Percentiles rank a stretch among this genome's conserved stretches.
phyloP scores from a whole-genome alignment of 106 monocot species.

The Dactylorhiza incarnata region DNA sequence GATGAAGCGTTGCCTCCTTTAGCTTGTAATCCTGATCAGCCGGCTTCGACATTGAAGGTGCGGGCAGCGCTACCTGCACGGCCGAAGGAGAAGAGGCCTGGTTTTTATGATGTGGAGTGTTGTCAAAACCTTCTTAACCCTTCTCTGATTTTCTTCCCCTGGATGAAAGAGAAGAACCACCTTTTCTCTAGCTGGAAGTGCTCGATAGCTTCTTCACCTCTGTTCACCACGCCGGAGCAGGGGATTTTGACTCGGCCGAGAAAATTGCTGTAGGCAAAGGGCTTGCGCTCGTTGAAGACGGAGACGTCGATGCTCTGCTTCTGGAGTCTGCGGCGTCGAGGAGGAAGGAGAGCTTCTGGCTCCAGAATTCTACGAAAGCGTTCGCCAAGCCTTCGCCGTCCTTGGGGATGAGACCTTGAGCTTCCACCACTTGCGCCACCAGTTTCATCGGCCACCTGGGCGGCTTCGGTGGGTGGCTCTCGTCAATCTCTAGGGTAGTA shows the following conservation, averaged over 20 bases:
- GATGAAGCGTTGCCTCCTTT: conserved; percentile 25
- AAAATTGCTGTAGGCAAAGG: conserved; percentile 38
- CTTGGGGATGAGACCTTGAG: conserved; percentile 39
- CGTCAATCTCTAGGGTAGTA: not conserved
- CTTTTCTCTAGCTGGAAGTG: conserved; percentile 37
- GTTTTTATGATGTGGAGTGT: conserved; percentile 21
- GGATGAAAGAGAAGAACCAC: conserved; percentile 40
- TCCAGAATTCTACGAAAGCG: conserved; percentile 51
- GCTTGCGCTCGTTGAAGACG: conserved; percentile 42
- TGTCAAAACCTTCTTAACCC: conserved; percentile 11
- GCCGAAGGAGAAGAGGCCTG: conserved; percentile 21
- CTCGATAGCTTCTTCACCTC: conserved; percentile 30
- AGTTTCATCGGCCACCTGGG: conserved; percentile 31
- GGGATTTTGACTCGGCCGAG: conserved; percentile 34
- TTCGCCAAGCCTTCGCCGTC: conserved; percentile 63
- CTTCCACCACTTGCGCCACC: conserved; percentile 48
- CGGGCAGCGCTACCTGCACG: conserved; percentile 9
- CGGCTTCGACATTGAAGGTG: conserved; percentile 9
- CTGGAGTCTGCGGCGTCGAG: conserved; percentile 16
- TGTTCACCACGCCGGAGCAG: conserved; percentile 12
- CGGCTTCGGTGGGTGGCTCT: not conserved
- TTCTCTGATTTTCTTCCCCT: conserved; percentile 18
- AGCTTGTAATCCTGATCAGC: conserved; percentile 39
- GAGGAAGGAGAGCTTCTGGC: conserved; percentile 41
- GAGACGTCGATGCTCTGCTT: conserved; percentile 21